Evolutionary conservation across 2,329 filamentous ascomycete species (phyloP), one percentile per base, ranked within the genome.

Genomic region (Nothopassalora personata): DNA sequence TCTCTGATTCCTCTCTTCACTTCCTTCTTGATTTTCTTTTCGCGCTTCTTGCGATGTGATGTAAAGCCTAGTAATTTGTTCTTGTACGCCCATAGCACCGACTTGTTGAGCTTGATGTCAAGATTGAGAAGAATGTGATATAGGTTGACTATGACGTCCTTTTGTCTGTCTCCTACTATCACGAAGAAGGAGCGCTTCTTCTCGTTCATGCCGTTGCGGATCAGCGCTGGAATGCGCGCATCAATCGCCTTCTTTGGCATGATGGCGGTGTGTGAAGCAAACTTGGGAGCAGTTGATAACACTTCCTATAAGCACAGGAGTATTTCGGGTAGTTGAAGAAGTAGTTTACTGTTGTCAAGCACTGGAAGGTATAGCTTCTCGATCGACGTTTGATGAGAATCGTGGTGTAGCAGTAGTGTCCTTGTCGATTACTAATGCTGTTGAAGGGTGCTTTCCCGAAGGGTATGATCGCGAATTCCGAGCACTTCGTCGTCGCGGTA

Each of bases 161-260:
- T 99, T 66, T 91, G 86, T 59, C 86, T 86, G 75, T 99, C 91
- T 71, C 94, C 94, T 49, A 99, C 93, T 27, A 99, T 87, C 59
- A 99, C 90, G 76, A 99, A 95, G 80, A 99, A 97, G 79, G 90
- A 96, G 75, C 94, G 86, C 80, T 97, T 97, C 84, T 96, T 97
- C 75, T 97, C 91, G 75, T 90, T 90, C 62, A 92, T 81, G 66
- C 89, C 89, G 88, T 96, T 97, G 74, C 87, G 86, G 71, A 97
- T 93, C 68, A 97, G 86, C 75, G 91, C 87, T 61, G 88, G 89
- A 70, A 97, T 96, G 75, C 91, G 89, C 78, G 89, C 89, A 76
- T 96, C 91, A 72, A 78, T 75, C 39, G 74, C 75, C 72, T 86
- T 86, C 72, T 84, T 83, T 72, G 81, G 78, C 84, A 85, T 85